phyloP scores from a whole-genome alignment of 2,329 filamentous ascomycete genomes.

The Teratosphaeria nubilosa region DNA sequence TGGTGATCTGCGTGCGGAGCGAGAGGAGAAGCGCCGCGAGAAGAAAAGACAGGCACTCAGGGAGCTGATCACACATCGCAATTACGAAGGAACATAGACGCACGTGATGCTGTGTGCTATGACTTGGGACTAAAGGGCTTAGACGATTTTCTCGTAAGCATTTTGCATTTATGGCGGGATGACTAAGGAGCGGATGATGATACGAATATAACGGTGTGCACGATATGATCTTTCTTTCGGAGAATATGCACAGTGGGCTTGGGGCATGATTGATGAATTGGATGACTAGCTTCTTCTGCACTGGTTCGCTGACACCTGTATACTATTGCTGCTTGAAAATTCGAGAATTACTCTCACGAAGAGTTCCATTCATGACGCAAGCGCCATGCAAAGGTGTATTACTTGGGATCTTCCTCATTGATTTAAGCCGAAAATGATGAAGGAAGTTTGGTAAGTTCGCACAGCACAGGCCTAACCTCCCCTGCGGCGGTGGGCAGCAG shows the following conservation, averaged over 20 bases:
- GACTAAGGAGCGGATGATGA: neutral
- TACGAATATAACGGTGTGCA: neutral
- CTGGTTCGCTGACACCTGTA: neutral
- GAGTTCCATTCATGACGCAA: no score
- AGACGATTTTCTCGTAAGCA: neutral
- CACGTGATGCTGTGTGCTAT: neutral
- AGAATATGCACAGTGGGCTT: neutral
- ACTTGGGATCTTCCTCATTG: no score
- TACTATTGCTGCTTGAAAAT: neutral
- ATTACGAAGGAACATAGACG: neutral
- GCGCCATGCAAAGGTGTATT: no score
- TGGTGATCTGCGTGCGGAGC: constrained; percentile 31
- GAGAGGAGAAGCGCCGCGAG: constrained; percentile 39
- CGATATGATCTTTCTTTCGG: neutral
- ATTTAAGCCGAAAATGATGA: no score
- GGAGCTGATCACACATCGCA: constrained; percentile 37
- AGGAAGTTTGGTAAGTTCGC: no score
- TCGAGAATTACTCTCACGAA: no score
- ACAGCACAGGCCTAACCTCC: no score
- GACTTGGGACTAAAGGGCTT: neutral
- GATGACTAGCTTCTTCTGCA: neutral
- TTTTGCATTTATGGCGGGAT: neutral
- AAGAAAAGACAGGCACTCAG: constrained; percentile 44
- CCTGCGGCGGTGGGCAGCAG: no score
- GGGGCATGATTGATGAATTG: neutral